Base-by-base conservation (phyloP, 108 stramenopile species). In the Asterionellopsis glacialis region DNA sequence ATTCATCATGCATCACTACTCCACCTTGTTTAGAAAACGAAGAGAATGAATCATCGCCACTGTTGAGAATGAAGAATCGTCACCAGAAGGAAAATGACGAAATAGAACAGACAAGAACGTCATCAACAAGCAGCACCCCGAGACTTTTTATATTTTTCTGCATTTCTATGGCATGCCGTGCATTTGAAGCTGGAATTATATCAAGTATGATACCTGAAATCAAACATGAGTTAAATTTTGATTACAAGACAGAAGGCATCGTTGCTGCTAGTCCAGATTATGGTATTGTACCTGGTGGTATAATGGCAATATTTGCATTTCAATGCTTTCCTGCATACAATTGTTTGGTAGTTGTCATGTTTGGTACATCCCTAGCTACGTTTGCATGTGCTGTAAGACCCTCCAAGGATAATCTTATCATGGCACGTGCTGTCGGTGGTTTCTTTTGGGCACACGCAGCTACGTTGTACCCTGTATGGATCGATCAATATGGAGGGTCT, bases 101-200 rank as follows among this genome's bases (percentile, higher is more conserved):
- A n/a, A n/a, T n/a, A n/a, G n/a, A n/a, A n/a, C n/a, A n/a, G n/a
- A n/a, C n/a, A n/a, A n/a, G n/a, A n/a, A n/a, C n/a, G n/a, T n/a
- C n/a, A n/a, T n/a, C 45, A 21, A 47, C 19, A 1, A 47, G 6
- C 19, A 47, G 3, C 45, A 21, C 45, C 45, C 2, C 19, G 6
- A 19, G 6, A 19, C 19, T 51, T 51, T 62, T 25, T 45, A 1
- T 24, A 0, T 62, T 62, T 45, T 14, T 52, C 14, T 51, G 49
- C 28, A n/a, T 26, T 11, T 19, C 49, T 1, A 62, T 45, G 61
- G 49, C 41, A 0, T 25, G 11, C 49, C 45, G 49, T 15, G 1
- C 61, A 14, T 62, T 62, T 45, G 61, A 62, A 28, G 61, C 61
- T 15, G 61, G 61, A 41, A 27, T 62, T 39, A 24, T 51, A 7